phyloP scores from a whole-genome alignment of 768 basidiomycete species.

The Suillus luteus region DNA sequence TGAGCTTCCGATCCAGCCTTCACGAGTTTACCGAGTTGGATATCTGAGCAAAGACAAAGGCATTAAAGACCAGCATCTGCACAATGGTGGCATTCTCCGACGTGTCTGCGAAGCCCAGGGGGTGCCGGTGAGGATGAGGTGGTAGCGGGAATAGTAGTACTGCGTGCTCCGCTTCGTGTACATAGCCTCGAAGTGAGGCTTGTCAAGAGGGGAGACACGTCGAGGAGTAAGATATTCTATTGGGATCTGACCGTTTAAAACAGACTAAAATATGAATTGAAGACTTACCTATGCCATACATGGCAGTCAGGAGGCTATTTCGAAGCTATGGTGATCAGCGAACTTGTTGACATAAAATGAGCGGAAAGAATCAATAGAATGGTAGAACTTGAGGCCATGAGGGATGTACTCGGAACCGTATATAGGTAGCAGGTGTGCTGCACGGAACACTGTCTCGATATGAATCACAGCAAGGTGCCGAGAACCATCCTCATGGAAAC shows the following conservation, averaged over 20 bases:
- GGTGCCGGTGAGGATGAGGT: too few relatives aligned
- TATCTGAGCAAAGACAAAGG: too few relatives aligned
- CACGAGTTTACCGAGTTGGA: too few relatives aligned
- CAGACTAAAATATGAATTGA: neutral
- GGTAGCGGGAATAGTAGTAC: too few relatives aligned
- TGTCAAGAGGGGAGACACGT: too few relatives aligned
- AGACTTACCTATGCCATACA: neutral
- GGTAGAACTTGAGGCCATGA: neutral
- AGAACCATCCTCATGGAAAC: neutral
- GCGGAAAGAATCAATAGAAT: neutral
- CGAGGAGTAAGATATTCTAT: too few relatives aligned
- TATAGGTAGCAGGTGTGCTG: constrained; percentile 10
- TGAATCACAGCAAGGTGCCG: constrained; percentile 6
- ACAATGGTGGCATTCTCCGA: too few relatives aligned
- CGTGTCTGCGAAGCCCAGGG: too few relatives aligned
- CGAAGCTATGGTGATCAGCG: neutral
- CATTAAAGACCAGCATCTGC: too few relatives aligned
- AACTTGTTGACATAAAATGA: neutral
- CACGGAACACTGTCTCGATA: constrained; percentile 7
- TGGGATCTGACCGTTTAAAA: neutral
- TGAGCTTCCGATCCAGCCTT: too few relatives aligned
- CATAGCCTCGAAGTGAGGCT: too few relatives aligned
- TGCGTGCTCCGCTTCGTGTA: too few relatives aligned
- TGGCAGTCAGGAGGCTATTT: neutral
- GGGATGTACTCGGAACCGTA: constrained; percentile 3